Evolutionary conservation across 2,329 filamentous ascomycete species (phyloP).

Genomic region (Raffaelea albimanens): DNA sequence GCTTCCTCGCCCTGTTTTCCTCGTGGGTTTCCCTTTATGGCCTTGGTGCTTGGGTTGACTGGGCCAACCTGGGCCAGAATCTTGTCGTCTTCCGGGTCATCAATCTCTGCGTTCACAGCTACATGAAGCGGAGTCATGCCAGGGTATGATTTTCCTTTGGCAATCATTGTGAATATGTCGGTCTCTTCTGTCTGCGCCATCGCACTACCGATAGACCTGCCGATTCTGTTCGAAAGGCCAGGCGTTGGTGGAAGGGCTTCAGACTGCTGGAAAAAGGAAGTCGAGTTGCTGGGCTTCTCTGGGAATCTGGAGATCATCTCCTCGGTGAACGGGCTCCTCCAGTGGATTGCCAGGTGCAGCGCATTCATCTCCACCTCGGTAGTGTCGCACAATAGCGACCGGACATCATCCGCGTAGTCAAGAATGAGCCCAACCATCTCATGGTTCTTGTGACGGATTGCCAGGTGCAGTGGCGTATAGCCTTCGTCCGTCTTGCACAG

Average conservation of each 20-base stretch:
- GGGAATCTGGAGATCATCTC: conserved; percentile 1
- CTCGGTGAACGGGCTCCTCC: conserved; percentile 5
- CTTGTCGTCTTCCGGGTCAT: neutral
- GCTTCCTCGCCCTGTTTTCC: too few species aligned
- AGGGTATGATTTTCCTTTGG: neutral
- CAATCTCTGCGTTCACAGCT: neutral
- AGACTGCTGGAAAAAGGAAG: too few species aligned
- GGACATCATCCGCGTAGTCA: neutral
- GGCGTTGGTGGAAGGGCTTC: too few species aligned
- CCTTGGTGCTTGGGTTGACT: too few species aligned
- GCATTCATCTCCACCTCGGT: neutral
- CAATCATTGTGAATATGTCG: neutral
- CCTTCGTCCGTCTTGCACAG: conserved; percentile 1
- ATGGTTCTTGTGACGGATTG: conserved; percentile 1
- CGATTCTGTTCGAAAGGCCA: too few species aligned
- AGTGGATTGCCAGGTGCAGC: conserved; percentile 5
- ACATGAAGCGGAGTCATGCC: conserved; percentile 6
- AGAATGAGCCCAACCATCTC: conserved; percentile 6
- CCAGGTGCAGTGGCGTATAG: conserved; percentile 4
- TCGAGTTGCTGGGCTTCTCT: neutral
- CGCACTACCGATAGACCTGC: too few species aligned
- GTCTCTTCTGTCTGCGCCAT: too few species aligned
- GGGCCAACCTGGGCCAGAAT: neutral
- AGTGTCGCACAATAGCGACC: neutral
- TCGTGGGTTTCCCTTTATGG: too few species aligned